Base-by-base conservation (phyloP, 257 asterid species). In the Solanum piurae region DNA sequence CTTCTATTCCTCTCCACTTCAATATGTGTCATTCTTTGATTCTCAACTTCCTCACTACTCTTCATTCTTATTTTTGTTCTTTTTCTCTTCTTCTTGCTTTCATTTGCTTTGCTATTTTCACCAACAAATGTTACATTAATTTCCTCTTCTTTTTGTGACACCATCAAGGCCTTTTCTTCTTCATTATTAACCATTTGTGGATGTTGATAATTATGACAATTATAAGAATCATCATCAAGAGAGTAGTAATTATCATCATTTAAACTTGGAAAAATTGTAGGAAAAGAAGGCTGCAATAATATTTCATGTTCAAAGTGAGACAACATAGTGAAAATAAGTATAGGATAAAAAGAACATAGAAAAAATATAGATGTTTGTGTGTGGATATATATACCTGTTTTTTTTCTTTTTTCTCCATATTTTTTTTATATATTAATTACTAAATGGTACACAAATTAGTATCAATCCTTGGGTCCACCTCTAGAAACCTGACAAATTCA, bases 1-100 rank as follows among this genome's bases (percentile, higher is more conserved):
- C 99, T 91, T 21, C 99, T 86, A 52, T 97, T 97, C 86, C 99
- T 94, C 46, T 97, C 99, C 3, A 97, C 99, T 0, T 98, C 98
- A 9, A 95, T 97, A 86, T 97, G 99, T 75, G 98, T 95, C 99
- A 97, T 95, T 92, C 99, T 89, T 55, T 97, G 99, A 90, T 98
- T 97, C 91, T 97, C 99, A 21, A 97, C 98, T 90, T 97, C 99
- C 87, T 95, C 96, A n/a, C 71, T 92, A 9, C 96, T 93, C 95
- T 97, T 97, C 5, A 87, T 92, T 88, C 99, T 94, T 3, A 94
- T 89, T 89, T 98, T 94, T 3, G 93, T 90, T 88, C 99, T 93
- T 89, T 95, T 97, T 55, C 94, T 93, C 94, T 95, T 95, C 86
- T 91, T 90, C 91, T 94, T 95, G 5, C 37, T 79, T 84, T 85